phyloP scores from a whole-genome alignment of 208 protist species.

The Acanthamoeba castellanii region DNA sequence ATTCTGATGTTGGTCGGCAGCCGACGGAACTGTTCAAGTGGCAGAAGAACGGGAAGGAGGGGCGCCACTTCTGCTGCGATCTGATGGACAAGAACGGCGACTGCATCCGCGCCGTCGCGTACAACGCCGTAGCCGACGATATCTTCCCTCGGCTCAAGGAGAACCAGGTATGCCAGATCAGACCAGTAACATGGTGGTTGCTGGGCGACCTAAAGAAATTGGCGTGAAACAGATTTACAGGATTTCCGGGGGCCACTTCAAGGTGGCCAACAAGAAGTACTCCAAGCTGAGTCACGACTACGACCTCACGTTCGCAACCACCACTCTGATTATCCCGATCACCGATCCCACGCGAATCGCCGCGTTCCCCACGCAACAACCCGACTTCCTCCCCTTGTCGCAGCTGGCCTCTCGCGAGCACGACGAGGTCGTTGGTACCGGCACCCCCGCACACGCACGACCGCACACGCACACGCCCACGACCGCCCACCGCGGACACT shows the following conservation, averaged over 20 bases:
- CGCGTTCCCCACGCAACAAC: neutral
- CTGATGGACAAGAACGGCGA: neutral
- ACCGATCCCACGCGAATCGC: neutral
- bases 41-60: conserved; percentile 8
- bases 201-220: neutral
- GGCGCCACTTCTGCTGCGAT: conserved; percentile 1
- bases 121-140: neutral
- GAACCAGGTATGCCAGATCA: neutral
- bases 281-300: conserved; percentile 36
- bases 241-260: neutral
- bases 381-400: neutral
- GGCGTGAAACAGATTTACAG: neutral
- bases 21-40: conserved; percentile 12
- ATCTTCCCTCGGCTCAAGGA: conserved; percentile 3
- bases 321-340: neutral
- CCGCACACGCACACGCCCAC: neutral
- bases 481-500: too few relatives aligned
- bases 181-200: too few relatives aligned
- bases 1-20: neutral
- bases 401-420: neutral
- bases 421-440: neutral
- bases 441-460: too few relatives aligned
- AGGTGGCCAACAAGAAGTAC: conserved; percentile 37
- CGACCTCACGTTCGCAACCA: neutral
- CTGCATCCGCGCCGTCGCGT: neutral